phyloP scores from a whole-genome alignment of 768 basidiomycete genomes.

The Rhizopogon vulgaris region DNA sequence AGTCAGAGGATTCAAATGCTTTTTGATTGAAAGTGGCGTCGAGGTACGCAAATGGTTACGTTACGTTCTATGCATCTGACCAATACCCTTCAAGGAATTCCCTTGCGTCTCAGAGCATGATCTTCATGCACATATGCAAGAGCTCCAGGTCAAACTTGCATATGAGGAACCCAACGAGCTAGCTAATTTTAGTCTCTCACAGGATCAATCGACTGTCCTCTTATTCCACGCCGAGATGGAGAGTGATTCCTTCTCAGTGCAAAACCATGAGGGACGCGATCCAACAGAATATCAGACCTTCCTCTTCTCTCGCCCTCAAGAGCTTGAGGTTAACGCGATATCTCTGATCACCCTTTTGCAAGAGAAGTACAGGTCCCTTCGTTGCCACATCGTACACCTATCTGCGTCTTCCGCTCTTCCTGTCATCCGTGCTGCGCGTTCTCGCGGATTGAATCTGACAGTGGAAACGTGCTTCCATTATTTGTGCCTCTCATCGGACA shows the following conservation, averaged over 20 bases:
- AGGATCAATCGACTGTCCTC: constrained; percentile 68
- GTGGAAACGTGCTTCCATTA: constrained; percentile 99
- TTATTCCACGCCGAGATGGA: constrained; percentile 94
- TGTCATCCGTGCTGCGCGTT: constrained; percentile 61
- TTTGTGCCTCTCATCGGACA: constrained; percentile 66
- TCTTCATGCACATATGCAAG: constrained; percentile 61
- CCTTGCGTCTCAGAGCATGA: constrained; percentile 76
- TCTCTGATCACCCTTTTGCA: constrained; percentile 66
- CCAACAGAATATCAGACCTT: constrained; percentile 71
- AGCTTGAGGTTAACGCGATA: constrained; percentile 79
- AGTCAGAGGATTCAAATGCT: constrained; percentile 96
- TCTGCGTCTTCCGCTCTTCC: constrained; percentile 82
- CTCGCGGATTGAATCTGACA: constrained; percentile 63
- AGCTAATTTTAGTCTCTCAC: constrained; percentile 6
- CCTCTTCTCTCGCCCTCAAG: constrained; percentile 75
- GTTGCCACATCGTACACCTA: constrained; percentile 93
- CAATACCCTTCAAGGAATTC: constrained; percentile 63
- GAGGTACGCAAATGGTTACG: constrained; percentile 54
- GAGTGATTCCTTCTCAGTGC: constrained; percentile 8
- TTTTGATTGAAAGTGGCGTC: constrained; percentile 92
- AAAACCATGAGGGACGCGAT: constrained; percentile 27
- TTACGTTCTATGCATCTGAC: background rate
- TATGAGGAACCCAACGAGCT: background rate
- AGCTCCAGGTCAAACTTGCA: constrained; percentile 52
- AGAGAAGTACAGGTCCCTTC: constrained; percentile 53